Evolutionary conservation across 768 basidiomycete genomes (phyloP).

Genomic region (Naganishia onofrii): DNA sequence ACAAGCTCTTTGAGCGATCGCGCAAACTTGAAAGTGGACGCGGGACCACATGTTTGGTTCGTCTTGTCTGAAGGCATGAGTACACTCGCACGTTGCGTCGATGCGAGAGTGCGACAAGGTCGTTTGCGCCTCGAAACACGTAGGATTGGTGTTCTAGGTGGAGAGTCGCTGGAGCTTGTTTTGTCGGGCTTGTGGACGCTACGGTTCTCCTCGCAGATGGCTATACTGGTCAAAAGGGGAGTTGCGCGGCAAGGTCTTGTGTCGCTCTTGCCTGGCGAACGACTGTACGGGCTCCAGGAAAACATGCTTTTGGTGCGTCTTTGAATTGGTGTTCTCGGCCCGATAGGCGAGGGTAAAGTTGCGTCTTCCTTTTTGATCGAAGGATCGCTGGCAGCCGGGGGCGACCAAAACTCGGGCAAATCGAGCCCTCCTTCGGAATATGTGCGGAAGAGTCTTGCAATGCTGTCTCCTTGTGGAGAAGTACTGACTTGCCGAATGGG

Average conservation of each 20-base stretch:
- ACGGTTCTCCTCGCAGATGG: not conserved
- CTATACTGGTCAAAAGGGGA: conserved; percentile 12
- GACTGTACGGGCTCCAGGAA: not conserved
- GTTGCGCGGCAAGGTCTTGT: not conserved
- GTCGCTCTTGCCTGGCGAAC: not conserved
- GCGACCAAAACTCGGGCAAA: conserved; percentile 13
- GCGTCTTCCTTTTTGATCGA: conserved; percentile 8
- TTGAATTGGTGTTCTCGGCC: not conserved
- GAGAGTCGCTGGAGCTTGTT: not conserved
- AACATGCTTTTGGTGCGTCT: conserved; percentile 12
- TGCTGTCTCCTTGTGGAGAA: conserved; percentile 14
- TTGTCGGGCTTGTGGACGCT: not conserved
- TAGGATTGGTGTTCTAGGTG: conserved; percentile 1
- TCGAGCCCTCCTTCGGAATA: conserved; percentile 12
- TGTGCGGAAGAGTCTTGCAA: conserved; percentile 12
- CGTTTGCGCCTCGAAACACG: conserved; percentile 12
- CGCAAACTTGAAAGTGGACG: not conserved
- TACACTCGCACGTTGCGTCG: not conserved
- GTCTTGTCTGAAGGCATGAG: not conserved
- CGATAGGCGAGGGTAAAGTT: not conserved
- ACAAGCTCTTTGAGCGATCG: not conserved
- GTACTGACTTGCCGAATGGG: not conserved
- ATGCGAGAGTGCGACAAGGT: not conserved
- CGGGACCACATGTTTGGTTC: not conserved
- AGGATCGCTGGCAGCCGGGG: not conserved